Percentiles rank a stretch among this genome's conserved stretches.
These are phyloP conservation scores for Leccinum fibrillosum DNA, from an alignment of 768 basidiomycete species.

Conservation along the genomic window DNA sequence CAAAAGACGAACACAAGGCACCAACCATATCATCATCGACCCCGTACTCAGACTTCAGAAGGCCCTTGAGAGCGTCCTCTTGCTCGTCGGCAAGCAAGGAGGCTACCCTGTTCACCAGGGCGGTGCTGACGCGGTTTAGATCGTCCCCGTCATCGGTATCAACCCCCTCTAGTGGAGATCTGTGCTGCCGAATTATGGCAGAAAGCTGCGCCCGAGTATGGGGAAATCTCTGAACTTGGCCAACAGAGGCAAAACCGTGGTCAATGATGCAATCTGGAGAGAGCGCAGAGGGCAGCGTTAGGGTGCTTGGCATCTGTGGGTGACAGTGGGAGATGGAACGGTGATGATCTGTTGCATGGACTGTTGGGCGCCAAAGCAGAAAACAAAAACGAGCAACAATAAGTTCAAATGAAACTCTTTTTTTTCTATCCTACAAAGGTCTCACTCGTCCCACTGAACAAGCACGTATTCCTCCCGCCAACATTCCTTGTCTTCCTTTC, in stretches of 20 bases:
- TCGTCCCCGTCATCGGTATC: constrained; percentile 61
- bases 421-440: not conserved
- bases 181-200: constrained; percentile 70
- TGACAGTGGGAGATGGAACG: constrained; percentile 15
- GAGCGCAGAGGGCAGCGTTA: constrained; percentile 21
- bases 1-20: constrained; percentile 9
- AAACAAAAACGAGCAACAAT: constrained; percentile 20
- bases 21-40: constrained; percentile 70
- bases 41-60: constrained; percentile 68
- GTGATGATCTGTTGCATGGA: constrained; percentile 26
- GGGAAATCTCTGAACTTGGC: constrained; percentile 52
- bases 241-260: constrained; percentile 9
- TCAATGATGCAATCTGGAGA: constrained; percentile 16
- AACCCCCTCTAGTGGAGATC: constrained; percentile 48
- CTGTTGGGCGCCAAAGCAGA: constrained; percentile 17
- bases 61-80: constrained; percentile 78
- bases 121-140: constrained; percentile 50
- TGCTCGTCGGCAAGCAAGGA: constrained; percentile 73
- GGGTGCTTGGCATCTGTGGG: constrained; percentile 23
- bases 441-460: constrained; percentile 71
- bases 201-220: constrained; percentile 82
- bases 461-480: constrained; percentile 79
- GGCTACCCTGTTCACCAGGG: constrained; percentile 70
- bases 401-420: not conserved
- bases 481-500: constrained; percentile 36